Conservation (phyloP, 306 rosid species). For the Neltuma alba region DNA sequence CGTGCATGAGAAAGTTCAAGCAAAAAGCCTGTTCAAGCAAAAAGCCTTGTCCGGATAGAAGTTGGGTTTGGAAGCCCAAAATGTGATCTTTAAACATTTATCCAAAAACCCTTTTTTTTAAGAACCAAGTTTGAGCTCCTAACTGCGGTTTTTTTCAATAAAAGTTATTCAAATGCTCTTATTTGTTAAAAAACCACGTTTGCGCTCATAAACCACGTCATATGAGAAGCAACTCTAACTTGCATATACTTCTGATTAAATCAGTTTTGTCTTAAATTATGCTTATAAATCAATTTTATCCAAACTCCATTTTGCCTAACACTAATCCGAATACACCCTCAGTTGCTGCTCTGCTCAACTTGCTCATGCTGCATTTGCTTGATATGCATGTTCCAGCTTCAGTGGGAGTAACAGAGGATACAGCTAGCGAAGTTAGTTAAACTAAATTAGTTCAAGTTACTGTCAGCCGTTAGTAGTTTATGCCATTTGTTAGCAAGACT, state of each 20-base stretch:
- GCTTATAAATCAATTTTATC: background rate
- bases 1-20: no score
- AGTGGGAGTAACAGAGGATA: background rate
- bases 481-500: background rate
- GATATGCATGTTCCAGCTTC: background rate
- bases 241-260: background rate
- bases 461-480: background rate
- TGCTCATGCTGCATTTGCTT: background rate
- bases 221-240: background rate
- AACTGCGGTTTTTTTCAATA: no score
- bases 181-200: background rate
- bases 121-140: no score
- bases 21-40: no score
- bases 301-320: background rate
- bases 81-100: no score
- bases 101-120: background rate
- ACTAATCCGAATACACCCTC: background rate
- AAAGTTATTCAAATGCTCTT: no score
- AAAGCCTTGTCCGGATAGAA: background rate
- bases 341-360: background rate
- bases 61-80: background rate
- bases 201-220: background rate
- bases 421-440: background rate
- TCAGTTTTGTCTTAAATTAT: background rate
- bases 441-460: background rate